Evolutionary conservation across 495 filamentous ascomycete genomes (phyloP).

Genomic region (Ascodesmis nigricans): DNA sequence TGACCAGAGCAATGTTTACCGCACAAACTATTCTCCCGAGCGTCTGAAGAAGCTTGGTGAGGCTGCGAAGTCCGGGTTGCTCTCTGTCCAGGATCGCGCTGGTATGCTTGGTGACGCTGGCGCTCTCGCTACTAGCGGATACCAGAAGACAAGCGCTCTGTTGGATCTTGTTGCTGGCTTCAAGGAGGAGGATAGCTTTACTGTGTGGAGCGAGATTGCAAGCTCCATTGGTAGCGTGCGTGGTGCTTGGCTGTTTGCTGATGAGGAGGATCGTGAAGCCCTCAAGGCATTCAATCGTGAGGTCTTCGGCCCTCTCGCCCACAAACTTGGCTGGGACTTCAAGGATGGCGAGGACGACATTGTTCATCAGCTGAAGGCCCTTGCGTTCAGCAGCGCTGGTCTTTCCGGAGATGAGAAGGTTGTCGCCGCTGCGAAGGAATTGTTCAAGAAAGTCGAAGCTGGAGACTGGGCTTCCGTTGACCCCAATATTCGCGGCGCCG

Average conservation of each 20-base stretch:
- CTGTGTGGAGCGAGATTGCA: conserved; percentile 86
- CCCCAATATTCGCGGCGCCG: conserved; percentile 46
- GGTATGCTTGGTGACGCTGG: conserved; percentile 94
- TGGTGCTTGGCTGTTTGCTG: conserved; percentile 74
- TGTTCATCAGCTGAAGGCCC: conserved; percentile 61
- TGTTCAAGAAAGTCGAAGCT: conserved; percentile 46
- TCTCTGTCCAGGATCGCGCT: conserved; percentile 80
- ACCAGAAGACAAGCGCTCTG: conserved; percentile 78
- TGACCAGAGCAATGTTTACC: conserved; percentile 52
- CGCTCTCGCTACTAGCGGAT: conserved; percentile 71
- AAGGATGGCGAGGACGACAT: conserved; percentile 64
- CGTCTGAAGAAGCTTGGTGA: conserved; percentile 51
- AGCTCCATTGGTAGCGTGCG: conserved; percentile 52
- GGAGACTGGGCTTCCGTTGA: conserved; percentile 50
- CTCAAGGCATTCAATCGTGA: conserved; percentile 62
- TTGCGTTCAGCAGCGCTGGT: conserved; percentile 46
- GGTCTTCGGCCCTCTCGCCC: conserved; percentile 52
- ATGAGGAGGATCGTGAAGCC: conserved; percentile 44
- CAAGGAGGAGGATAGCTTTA: conserved; percentile 60
- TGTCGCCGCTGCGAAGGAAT: conserved; percentile 40
- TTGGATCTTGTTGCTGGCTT: conserved; percentile 71
- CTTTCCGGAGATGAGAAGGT: conserved; percentile 41
- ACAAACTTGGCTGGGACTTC: conserved; percentile 75
- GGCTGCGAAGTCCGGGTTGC: conserved; percentile 62
- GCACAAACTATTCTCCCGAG: conserved; percentile 45